Percentiles rank a stretch among this genome's conserved stretches.
phyloP scores from a whole-genome alignment of 768 basidiomycete species.

The Leccinum pellstonianum region DNA sequence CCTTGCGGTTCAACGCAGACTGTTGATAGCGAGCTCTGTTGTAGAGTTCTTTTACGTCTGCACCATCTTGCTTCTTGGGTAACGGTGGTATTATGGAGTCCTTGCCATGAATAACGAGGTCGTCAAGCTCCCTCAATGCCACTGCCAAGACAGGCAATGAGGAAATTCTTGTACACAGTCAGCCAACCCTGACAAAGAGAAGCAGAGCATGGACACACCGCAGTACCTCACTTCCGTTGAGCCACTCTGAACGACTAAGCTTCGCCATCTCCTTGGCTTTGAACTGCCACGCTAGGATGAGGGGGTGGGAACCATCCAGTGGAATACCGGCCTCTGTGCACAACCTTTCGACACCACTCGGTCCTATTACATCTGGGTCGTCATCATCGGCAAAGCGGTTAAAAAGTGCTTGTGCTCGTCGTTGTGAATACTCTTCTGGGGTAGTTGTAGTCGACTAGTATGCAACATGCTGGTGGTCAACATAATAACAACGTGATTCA shows the following conservation, averaged over 20 bases:
- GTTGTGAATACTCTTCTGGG: slow-evolving; percentile 44
- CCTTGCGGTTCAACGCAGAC: slow-evolving; percentile 48
- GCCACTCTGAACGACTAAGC: slow-evolving; percentile 69
- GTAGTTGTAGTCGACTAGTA: slow-evolving; percentile 7
- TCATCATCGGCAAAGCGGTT: slow-evolving; percentile 58
- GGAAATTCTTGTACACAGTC: slow-evolving; percentile 41
- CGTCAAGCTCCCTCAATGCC: slow-evolving; percentile 60
- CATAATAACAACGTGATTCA: background rate
- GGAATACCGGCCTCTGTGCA: slow-evolving; percentile 70
- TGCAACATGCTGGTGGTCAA: slow-evolving; percentile 1
- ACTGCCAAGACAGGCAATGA: slow-evolving; percentile 48
- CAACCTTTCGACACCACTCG: slow-evolving; percentile 69
- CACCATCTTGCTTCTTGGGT: slow-evolving; percentile 34
- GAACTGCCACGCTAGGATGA: slow-evolving; percentile 77
- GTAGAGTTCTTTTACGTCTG: slow-evolving; percentile 45
- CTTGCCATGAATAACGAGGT: slow-evolving; percentile 51
- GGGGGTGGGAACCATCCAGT: slow-evolving; percentile 68
- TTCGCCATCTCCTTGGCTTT: slow-evolving; percentile 71
- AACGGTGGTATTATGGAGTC: slow-evolving; percentile 35
- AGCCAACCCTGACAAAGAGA: background rate
- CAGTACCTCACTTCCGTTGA: slow-evolving; percentile 47
- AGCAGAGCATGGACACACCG: slow-evolving; percentile 36
- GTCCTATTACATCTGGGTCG: slow-evolving; percentile 51
- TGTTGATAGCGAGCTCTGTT: slow-evolving; percentile 49
- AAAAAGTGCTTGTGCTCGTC: slow-evolving; percentile 58